Evolutionary conservation across 2,329 filamentous ascomycete species (phyloP).

Genomic region (Alternaria sp.): DNA sequence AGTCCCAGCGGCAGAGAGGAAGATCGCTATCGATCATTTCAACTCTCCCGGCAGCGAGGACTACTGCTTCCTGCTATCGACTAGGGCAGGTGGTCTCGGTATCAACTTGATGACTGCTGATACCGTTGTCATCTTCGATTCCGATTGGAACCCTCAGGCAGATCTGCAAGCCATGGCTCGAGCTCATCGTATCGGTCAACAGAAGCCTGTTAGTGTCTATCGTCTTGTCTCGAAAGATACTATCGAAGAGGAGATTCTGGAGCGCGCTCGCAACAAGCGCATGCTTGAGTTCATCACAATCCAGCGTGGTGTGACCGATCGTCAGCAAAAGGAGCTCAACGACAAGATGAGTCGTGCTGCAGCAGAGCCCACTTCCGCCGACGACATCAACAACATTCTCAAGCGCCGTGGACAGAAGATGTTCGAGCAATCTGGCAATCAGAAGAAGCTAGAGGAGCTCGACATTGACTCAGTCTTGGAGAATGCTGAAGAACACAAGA

Average conservation of each 20-base stretch:
- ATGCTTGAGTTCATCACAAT: slow-evolving; percentile 98
- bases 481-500: slow-evolving; percentile 96
- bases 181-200: slow-evolving; percentile 97
- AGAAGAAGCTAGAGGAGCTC: slow-evolving; percentile 94
- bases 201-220: slow-evolving; percentile 94
- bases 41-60: slow-evolving; percentile 96
- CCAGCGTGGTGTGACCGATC: slow-evolving; percentile 94
- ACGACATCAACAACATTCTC: slow-evolving; percentile 94
- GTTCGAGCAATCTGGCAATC: slow-evolving; percentile 97
- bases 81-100: slow-evolving; percentile 93
- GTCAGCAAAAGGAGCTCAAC: slow-evolving; percentile 80
- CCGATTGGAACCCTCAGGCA: slow-evolving; percentile 98
- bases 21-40: slow-evolving; percentile 97
- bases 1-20: slow-evolving; percentile 85
- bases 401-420: slow-evolving; percentile 99
- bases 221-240: slow-evolving; percentile 97
- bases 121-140: slow-evolving; percentile 97
- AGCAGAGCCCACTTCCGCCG: slow-evolving; percentile 86
- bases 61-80: slow-evolving; percentile 95
- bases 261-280: slow-evolving; percentile 95
- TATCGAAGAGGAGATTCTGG: slow-evolving; percentile 96
- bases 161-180: slow-evolving; percentile 98
- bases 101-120: slow-evolving; percentile 99
- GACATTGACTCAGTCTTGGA: slow-evolving; percentile 97
- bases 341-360: slow-evolving; percentile 72